These are phyloP conservation scores for Talaromyces sp. DNA, from an alignment of 2,329 filamentous ascomycete genomes.

Conservation along the genomic window DNA sequence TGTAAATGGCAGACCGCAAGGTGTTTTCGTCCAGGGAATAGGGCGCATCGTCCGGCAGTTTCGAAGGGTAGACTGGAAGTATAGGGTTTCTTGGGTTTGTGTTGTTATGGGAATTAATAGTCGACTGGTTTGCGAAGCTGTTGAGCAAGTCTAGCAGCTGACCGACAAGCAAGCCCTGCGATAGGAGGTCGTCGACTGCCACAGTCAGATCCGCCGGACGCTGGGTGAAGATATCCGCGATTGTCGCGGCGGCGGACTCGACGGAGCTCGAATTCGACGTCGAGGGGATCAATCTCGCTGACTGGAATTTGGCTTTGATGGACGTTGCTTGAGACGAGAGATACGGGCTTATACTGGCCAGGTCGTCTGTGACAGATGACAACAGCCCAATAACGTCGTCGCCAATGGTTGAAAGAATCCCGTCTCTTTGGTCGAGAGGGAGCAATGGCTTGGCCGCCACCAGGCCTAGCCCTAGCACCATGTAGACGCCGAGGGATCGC, in stretches of 20 bases:
- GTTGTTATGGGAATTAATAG: conserved; percentile 13
- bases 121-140: conserved; percentile 11
- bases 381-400: background rate
- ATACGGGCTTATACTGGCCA: background rate
- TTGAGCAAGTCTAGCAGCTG: conserved; percentile 13
- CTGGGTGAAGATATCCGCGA: background rate
- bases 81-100: background rate
- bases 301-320: background rate
- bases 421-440: background rate
- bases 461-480: background rate
- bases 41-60: conserved; percentile 36
- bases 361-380: background rate
- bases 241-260: background rate
- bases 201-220: background rate
- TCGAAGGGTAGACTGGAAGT: background rate
- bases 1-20: conserved; percentile 49
- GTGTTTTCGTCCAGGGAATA: conserved; percentile 44
- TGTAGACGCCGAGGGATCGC: background rate
- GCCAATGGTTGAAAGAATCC: background rate
- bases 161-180: conserved; percentile 13
- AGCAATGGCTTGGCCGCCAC: background rate
- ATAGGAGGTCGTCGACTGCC: conserved; percentile 5
- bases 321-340: background rate
- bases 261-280: background rate
- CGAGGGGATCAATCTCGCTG: background rate